These are phyloP conservation scores for Colletotrichum ledebouriae DNA, from an alignment of 2,329 filamentous ascomycete species.

Conservation along the genomic window DNA sequence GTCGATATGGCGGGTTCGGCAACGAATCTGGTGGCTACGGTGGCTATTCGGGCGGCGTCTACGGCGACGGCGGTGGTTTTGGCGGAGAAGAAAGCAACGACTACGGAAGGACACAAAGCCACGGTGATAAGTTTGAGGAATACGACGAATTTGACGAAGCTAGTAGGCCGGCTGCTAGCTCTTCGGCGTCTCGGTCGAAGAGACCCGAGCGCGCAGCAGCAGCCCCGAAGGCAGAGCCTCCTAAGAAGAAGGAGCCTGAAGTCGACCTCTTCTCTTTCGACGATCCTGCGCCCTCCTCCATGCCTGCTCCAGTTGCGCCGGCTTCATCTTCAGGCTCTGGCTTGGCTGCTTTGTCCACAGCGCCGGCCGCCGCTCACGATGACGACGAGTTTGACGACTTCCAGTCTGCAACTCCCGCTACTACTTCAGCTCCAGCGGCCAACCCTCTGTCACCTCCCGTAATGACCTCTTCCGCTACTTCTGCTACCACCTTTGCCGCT, in stretches of 20 bases:
- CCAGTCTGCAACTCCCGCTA: conserved; percentile 78
- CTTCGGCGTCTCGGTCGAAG: conserved; percentile 64
- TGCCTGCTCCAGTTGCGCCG: conserved; percentile 57
- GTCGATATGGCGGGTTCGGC: conserved; percentile 91
- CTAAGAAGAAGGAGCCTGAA: conserved; percentile 89
- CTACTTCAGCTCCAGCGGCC: conserved; percentile 63
- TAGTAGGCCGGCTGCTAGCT: conserved; percentile 59
- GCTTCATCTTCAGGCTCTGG: conserved; percentile 62
- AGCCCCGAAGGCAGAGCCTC: conserved; percentile 75
- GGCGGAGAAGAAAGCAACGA: conserved; percentile 82
- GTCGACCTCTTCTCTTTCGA: conserved; percentile 95
- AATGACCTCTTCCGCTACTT: conserved; percentile 66
- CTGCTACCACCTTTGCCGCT: conserved; percentile 78
- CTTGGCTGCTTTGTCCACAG: conserved; percentile 59
- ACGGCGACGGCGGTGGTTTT: conserved; percentile 96
- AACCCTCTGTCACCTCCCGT: conserved; percentile 62
- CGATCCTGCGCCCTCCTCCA: conserved; percentile 71
- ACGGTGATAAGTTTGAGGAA: conserved; percentile 88
- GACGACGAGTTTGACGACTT: conserved; percentile 97
- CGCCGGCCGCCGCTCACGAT: conserved; percentile 54
- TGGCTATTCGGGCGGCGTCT: conserved; percentile 80
- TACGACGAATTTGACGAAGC: conserved; percentile 97
- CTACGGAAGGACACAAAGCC: conserved; percentile 49
- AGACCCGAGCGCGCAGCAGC: conserved; percentile 59
- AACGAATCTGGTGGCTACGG: conserved; percentile 82